Evolutionary conservation across 2,329 filamentous ascomycete genomes (phyloP).

Genomic region (Phaeosphaeriaceae sp.): DNA sequence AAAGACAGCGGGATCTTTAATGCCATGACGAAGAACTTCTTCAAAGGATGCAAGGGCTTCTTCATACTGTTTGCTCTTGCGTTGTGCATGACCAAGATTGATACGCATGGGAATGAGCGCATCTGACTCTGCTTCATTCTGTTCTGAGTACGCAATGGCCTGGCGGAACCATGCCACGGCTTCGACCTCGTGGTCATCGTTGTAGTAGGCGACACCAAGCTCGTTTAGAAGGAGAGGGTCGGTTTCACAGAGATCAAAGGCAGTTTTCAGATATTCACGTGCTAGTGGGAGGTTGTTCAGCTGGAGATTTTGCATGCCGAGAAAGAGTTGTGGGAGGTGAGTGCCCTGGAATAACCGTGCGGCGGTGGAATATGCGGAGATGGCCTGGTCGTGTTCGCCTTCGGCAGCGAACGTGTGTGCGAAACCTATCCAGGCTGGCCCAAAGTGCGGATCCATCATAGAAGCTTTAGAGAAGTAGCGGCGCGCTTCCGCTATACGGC

Average conservation of each 20-base stretch:
- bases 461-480: conserved; percentile 97
- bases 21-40: conserved; percentile 81
- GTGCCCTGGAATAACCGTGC: conserved; percentile 95
- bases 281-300: conserved; percentile 94
- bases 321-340: conserved; percentile 91
- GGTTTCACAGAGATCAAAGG: conserved; percentile 80
- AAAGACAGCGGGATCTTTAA: conserved; percentile 80
- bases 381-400: conserved; percentile 97
- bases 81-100: conserved; percentile 88
- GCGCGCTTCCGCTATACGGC: conserved; percentile 89
- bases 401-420: conserved; percentile 98
- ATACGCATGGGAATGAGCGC: conserved; percentile 85
- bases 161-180: conserved; percentile 80
- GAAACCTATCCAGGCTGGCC: conserved; percentile 97
- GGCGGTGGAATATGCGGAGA: conserved; percentile 95
- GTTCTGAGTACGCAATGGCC: conserved; percentile 77
- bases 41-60: conserved; percentile 84
- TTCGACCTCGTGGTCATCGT: conserved; percentile 79
- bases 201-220: conserved; percentile 94
- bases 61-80: conserved; percentile 72
- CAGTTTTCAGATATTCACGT: conserved; percentile 91
- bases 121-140: conserved; percentile 81
- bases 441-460: conserved; percentile 97
- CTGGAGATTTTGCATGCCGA: conserved; percentile 98
- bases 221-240: conserved; percentile 95